Base-by-base conservation (phyloP, 805 yeast species). In the Wickerhamiella brachini region DNA sequence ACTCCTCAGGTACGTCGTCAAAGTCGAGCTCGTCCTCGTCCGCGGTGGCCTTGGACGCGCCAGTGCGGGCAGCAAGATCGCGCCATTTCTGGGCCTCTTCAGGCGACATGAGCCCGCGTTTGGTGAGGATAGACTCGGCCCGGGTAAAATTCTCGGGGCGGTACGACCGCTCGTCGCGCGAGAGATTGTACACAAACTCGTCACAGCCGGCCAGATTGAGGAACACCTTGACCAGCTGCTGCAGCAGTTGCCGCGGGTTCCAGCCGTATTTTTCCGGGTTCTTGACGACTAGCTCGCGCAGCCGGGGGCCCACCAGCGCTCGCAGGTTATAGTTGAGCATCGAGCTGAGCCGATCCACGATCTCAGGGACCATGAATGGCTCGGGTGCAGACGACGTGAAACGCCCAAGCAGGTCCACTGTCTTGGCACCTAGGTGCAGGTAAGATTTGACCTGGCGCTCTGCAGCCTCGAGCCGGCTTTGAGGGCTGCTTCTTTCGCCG, bases 1-100 rank as follows among this genome's bases (percentile, higher is more conserved):
- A 93, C 65, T 93, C 97, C 64, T 93, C 98, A 0, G 99, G 99
- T 17, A 85, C 77, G 49, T 93, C 98, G 23, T 95, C 97, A 58
- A 86, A 73, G 63, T 87, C 96, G 55, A 78, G 62, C 56, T 90
- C 97, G 62, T 86, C 95, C 55, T 79, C 85, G 57, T 83, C 94
- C 54, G 84, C 90, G 13, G 58, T 62, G 44, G 65, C 66, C 49
- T 60, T 62, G 9, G 63, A 63, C 17, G 34, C 47, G 12, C 45
- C 50, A 17, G 54, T 48, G n/a, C 38, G 39, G 54, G 83, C 83
- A 0, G 94, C 95, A n/a, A 68, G 68, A 31, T 74, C 68, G 0
- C 81, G 84, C 65, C 93, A 87, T 44, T 67, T 64, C 2, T 68
- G 65, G 47, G 87, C 74, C 49, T 79, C 78, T 8, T 71, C 73